phyloP scores from a whole-genome alignment of 208 protist species.

The Willaertia magna region DNA sequence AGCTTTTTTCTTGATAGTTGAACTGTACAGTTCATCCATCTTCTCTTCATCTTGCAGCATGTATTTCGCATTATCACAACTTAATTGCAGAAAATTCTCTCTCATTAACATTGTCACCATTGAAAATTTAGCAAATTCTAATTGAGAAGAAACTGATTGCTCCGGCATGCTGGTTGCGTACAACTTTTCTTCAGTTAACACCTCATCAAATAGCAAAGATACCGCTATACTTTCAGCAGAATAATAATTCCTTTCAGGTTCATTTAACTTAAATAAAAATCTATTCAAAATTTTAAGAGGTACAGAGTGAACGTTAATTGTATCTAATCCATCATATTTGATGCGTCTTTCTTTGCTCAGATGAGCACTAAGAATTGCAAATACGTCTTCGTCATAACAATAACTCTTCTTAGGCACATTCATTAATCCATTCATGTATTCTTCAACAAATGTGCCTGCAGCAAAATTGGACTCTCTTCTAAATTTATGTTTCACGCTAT shows the following conservation, averaged over 20 bases:
- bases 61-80: background rate
- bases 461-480: background rate
- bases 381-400: background rate
- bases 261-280: background rate
- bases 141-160: background rate
- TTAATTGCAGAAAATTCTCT: background rate
- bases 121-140: background rate
- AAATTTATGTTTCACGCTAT: background rate
- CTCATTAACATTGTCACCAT: background rate
- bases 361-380: too few relatives aligned
- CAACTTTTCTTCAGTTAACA: background rate
- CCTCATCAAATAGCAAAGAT: background rate
- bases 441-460: background rate
- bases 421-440: background rate
- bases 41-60: background rate
- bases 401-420: background rate
- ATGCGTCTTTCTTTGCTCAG: background rate
- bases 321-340: background rate
- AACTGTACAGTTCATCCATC: background rate
- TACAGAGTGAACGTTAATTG: background rate
- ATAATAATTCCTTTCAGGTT: constrained; percentile 4
- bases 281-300: background rate
- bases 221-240: background rate
- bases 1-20: background rate
- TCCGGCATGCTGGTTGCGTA: constrained; percentile 9